Conservation (phyloP, 768 basidiomycete species). For the Xanthoconium purpureum region DNA sequence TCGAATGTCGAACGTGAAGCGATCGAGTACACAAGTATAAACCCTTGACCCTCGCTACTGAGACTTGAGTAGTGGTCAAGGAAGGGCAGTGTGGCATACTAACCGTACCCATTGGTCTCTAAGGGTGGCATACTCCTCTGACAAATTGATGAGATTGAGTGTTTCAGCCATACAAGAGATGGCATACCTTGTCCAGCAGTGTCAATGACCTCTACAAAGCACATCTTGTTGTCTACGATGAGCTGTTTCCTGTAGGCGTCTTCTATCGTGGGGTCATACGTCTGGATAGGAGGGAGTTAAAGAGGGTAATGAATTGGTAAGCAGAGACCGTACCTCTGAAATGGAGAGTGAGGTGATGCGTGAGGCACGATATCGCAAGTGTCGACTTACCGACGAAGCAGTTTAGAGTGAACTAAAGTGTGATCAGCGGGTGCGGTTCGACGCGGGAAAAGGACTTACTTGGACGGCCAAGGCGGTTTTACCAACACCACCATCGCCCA, state of each 20-base stretch:
- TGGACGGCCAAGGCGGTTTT: constrained; percentile 97
- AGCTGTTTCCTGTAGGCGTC: constrained; percentile 96
- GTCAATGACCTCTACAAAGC: constrained; percentile 95
- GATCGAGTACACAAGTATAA: constrained; percentile 95
- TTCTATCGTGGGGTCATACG: constrained; percentile 98
- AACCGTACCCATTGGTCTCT: constrained; percentile 98
- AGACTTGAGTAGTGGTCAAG: constrained; percentile 8
- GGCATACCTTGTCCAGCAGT: constrained; percentile 92
- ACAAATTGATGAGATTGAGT: constrained; percentile 17
- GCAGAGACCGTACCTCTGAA: constrained; percentile 49
- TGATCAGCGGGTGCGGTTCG: constrained; percentile 9
- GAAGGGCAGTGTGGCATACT: constrained; percentile 30
- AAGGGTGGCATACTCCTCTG: constrained; percentile 96
- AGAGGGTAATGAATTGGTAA: constrained; percentile 6
- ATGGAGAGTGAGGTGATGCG: constrained; percentile 16
- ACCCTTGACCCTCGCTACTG: constrained; percentile 93
- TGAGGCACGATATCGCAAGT: constrained; percentile 5
- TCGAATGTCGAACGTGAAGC: constrained; percentile 91
- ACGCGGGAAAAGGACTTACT: constrained; percentile 44
- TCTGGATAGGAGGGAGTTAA: constrained; percentile 43
- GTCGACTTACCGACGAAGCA: constrained; percentile 84
- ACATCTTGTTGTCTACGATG: constrained; percentile 92
- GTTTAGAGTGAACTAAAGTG: constrained; percentile 84
- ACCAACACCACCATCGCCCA: constrained; percentile 96
- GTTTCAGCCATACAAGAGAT: not conserved